phyloP scores from a whole-genome alignment of 305 asterid species.

The Rubia occidens region DNA sequence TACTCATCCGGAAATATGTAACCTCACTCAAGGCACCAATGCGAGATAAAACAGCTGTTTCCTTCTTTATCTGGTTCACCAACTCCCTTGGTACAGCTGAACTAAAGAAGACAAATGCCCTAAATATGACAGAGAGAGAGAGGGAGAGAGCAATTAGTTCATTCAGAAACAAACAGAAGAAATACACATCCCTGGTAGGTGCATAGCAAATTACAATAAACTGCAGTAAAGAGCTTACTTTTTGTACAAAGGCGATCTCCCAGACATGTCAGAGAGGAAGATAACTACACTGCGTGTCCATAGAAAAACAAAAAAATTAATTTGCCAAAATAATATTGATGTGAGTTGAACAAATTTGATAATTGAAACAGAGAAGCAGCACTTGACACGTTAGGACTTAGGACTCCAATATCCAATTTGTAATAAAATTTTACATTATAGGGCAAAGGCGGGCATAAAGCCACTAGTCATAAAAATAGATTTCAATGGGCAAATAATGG shows the following conservation, averaged over 20 bases:
- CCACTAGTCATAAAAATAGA: neutral
- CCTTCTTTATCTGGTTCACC: constrained; percentile 78
- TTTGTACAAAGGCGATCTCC: constrained; percentile 81
- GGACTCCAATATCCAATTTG: neutral
- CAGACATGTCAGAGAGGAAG: constrained; percentile 94
- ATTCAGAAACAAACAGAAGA: neutral
- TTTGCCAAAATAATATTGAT: neutral
- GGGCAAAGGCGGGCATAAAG: neutral
- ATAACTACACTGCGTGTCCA: constrained; percentile 64
- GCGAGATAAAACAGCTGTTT: constrained; percentile 79
- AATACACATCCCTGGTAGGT: neutral
- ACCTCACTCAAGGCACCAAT: constrained; percentile 99
- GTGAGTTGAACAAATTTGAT: neutral
- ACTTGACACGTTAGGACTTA: neutral
- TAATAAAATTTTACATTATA: neutral
- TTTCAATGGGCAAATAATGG: neutral
- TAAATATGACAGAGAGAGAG: constrained; percentile 21
- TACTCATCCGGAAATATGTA: constrained; percentile 10
- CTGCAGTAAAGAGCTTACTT: constrained; percentile 45
- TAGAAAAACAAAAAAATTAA: too few relatives aligned
- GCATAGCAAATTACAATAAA: neutral
- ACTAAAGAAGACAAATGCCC: constrained; percentile 97
- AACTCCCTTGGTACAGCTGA: constrained; percentile 78
- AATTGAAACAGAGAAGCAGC: neutral
- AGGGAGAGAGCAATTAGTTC: constrained; percentile 7